Base-by-base conservation (phyloP, 2,329 filamentous ascomycete genomes). In the Corinectria fuckeliana region DNA sequence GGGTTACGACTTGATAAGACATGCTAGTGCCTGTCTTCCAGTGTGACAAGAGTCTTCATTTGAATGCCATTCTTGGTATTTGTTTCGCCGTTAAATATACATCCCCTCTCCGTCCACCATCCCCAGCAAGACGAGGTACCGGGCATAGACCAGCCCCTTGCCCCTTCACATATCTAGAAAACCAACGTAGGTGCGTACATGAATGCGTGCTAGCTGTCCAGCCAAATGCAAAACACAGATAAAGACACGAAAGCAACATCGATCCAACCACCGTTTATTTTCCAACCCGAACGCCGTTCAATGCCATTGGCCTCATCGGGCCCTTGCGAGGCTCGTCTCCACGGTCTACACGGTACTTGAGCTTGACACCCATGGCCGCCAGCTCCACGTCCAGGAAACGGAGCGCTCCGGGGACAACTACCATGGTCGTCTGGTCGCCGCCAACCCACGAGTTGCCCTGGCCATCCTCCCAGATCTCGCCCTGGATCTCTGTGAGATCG, bases 351-450 rank as follows among this genome's bases (percentile, higher is more conserved):
- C 80, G 79, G 69, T 97, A 98, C 82, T 92, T 97, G 79, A 99
- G 86, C 79, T 93, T 90, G 53, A 99, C 89, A 52, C 95, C 95
- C 95, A 99, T 99, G 56, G 93, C 93, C 32, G 93, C 92, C 69
- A 99, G 80, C 78, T 99, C 95, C 18, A 97, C 93, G 78, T 99
- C 95, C 66, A 99, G 79, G 80, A 91, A 98, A 78, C 91, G 92
- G 75, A 99, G 80, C 54, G 96, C 95, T 64, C 93, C 94, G 0
- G 95, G 95, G 14, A 99, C 91, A 53, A 93, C 93, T 32, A 99
- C 92, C 65, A 95, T 83, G 3, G 93, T 95, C 3, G 95, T 95
- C 73, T 98, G 87, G 64, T 94, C 91, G 48, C 95, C 95, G 8
- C 95, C 95, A 30, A 92, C 85, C 85, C 90, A 98, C 67, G 91